phyloP scores from a whole-genome alignment of 2,329 filamentous ascomycete species.

The Fusarium mangiferae region DNA sequence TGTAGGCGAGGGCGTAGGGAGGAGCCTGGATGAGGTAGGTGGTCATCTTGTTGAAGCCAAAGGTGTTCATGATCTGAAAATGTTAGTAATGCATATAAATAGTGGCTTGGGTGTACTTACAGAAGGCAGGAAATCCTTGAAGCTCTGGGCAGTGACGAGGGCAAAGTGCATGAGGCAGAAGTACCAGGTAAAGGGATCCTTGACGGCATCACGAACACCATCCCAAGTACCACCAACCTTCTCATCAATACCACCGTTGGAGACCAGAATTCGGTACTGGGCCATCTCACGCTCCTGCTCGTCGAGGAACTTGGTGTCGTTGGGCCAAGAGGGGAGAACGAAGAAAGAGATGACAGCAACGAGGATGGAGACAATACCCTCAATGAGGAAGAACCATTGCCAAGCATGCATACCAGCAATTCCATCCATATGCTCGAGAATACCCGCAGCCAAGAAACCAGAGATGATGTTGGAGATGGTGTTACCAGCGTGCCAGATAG shows the following conservation, averaged over 20 bases:
- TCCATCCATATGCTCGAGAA: conserved; percentile 56
- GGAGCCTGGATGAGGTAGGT: conserved; percentile 56
- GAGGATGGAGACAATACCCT: conserved; percentile 46
- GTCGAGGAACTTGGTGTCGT: conserved; percentile 49
- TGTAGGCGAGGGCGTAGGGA: conserved; percentile 55
- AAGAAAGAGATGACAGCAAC: conserved; percentile 48
- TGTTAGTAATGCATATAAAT: background rate
- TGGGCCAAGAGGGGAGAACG: conserved; percentile 48
- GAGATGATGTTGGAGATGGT: conserved; percentile 58
- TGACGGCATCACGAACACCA: conserved; percentile 48
- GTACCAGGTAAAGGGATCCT: conserved; percentile 53
- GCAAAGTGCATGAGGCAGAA: conserved; percentile 55
- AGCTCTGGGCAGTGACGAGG: conserved; percentile 55
- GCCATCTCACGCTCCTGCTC: conserved; percentile 54
- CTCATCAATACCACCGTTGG: conserved; percentile 51
- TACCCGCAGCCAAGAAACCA: conserved; percentile 56
- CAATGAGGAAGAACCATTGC: conserved; percentile 58
- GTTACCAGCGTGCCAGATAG: conserved; percentile 59
- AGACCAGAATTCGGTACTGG: conserved; percentile 50
- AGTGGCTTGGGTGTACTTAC: background rate
- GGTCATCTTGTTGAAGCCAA: conserved; percentile 44
- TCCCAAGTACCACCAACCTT: conserved; percentile 53
- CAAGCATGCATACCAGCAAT: conserved; percentile 49
- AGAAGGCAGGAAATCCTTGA: conserved; percentile 58
- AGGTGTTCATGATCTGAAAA: conserved; percentile 44